These are phyloP conservation scores for Limtongozyma cylindracea DNA, from an alignment of 805 yeast species.

Conservation along the genomic window DNA sequence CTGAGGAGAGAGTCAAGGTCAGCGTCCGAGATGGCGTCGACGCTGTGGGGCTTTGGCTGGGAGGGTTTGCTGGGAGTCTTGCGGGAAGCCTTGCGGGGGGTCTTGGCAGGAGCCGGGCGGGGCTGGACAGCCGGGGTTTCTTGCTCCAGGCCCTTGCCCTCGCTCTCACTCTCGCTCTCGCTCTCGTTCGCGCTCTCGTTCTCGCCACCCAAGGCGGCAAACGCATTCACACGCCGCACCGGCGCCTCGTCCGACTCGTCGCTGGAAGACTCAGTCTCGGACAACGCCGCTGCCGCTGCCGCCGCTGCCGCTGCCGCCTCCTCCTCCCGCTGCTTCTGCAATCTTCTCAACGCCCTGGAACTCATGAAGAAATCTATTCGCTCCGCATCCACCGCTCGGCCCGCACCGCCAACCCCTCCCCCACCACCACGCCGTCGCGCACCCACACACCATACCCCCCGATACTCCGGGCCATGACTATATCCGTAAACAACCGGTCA, in stretches of 20 bases:
- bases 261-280: too few relatives aligned
- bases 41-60: conserved; percentile 4
- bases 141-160: too few relatives aligned
- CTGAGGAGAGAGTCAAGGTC: conserved; percentile 5
- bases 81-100: too few relatives aligned
- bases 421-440: conserved; percentile 41
- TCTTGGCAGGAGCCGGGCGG: too few relatives aligned
- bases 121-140: too few relatives aligned
- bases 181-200: conserved; percentile 7
- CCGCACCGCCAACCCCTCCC: conserved; percentile 22
- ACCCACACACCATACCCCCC: conserved; percentile 75
- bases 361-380: conserved; percentile 4
- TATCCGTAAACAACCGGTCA: conserved; percentile 76
- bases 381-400: conserved; percentile 16
- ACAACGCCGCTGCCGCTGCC: conserved; percentile 2
- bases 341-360: conserved; percentile 6
- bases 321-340: conserved; percentile 5
- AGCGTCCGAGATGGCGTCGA: conserved; percentile 3
- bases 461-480: conserved; percentile 86
- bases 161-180: conserved; percentile 3
- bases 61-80: conserved; percentile 6
- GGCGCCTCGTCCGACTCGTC: conserved; percentile 2
- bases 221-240: conserved; percentile 12
- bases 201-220: conserved; percentile 13
- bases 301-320: conserved; percentile 2